Conservation (phyloP, 1,284 basidiomycete genomes). For the Cerrena zonata region DNA sequence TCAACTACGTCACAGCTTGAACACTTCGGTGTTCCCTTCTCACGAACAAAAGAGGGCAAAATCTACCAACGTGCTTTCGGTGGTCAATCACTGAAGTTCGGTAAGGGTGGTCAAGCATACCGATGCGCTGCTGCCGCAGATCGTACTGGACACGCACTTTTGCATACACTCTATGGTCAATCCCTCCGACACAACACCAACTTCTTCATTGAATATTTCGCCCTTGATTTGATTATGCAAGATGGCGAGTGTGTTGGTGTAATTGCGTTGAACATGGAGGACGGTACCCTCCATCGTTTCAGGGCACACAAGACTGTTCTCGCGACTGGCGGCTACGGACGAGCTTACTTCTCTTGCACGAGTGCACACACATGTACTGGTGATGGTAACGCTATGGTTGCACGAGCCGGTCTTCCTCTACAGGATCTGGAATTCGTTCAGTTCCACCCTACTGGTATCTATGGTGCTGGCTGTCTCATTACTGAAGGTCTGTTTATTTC, state of each 20-base stretch:
- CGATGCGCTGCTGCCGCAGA: slow-evolving; percentile 98
- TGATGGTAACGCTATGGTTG: slow-evolving; percentile 98
- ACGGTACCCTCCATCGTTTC: slow-evolving; percentile 98
- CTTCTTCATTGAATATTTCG: slow-evolving; percentile 99
- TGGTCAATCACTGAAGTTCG: slow-evolving; percentile 94
- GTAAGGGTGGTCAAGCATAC: slow-evolving; percentile 99
- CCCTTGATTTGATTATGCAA: slow-evolving; percentile 96
- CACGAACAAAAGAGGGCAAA: slow-evolving; percentile 97
- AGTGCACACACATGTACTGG: slow-evolving; percentile 98
- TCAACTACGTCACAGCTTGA: slow-evolving; percentile 64
- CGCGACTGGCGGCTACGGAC: slow-evolving; percentile 97
- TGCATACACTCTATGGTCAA: slow-evolving; percentile 98
- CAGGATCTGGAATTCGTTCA: slow-evolving; percentile 99
- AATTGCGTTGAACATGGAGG: slow-evolving; percentile 98
- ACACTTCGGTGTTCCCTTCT: slow-evolving; percentile 98
- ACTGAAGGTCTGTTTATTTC: slow-evolving; percentile 70
- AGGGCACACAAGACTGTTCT: slow-evolving; percentile 97
- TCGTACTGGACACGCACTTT: slow-evolving; percentile 96
- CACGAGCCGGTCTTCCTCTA: slow-evolving; percentile 90
- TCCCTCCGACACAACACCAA: slow-evolving; percentile 99
- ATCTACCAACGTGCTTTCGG: slow-evolving; percentile 99
- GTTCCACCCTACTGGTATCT: slow-evolving; percentile 99
- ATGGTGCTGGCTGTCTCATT: slow-evolving; percentile 97
- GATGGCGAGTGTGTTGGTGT: slow-evolving; percentile 99
- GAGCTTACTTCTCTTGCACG: slow-evolving; percentile 98